phyloP scores from a whole-genome alignment of 2,329 filamentous ascomycete genomes.

The Stachybotrys chlorohalonatus region DNA sequence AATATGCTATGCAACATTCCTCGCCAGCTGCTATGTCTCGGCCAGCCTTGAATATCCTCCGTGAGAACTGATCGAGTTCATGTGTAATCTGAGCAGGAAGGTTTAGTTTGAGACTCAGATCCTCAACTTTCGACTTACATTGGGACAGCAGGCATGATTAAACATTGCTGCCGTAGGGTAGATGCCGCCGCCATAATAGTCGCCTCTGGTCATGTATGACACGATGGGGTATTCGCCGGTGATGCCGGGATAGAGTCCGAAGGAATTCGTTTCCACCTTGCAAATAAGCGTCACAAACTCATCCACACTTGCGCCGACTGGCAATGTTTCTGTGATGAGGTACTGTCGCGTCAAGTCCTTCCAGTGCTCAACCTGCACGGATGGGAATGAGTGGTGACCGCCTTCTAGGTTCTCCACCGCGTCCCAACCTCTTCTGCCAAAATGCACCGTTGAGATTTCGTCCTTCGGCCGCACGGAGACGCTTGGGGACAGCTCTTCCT shows the following conservation, averaged over 20 bases:
- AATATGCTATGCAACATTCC: conserved; percentile 8
- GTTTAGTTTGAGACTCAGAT: background rate
- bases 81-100: conserved; percentile 3
- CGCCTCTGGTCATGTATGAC: conserved; percentile 1
- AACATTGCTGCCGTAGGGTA: conserved; percentile 7
- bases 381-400: background rate
- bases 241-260: conserved; percentile 6
- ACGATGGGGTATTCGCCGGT: conserved; percentile 4
- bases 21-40: conserved; percentile 5
- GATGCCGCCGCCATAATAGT: conserved; percentile 6
- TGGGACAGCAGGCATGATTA: conserved; percentile 8
- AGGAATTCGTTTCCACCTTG: conserved; percentile 7
- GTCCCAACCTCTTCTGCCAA: conserved; percentile 3
- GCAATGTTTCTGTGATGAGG: background rate
- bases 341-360: background rate
- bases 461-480: background rate
- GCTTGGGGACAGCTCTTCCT: background rate
- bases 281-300: conserved; percentile 4
- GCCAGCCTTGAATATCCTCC: conserved; percentile 4
- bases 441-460: conserved; percentile 1
- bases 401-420: conserved; percentile 5
- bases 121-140: conserved; percentile 2
- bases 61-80: conserved; percentile 2
- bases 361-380: conserved; percentile 2
- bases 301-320: background rate